These are phyloP conservation scores for Ogataea populi-albae DNA, from an alignment of 805 yeast species.

Conservation along the genomic window DNA sequence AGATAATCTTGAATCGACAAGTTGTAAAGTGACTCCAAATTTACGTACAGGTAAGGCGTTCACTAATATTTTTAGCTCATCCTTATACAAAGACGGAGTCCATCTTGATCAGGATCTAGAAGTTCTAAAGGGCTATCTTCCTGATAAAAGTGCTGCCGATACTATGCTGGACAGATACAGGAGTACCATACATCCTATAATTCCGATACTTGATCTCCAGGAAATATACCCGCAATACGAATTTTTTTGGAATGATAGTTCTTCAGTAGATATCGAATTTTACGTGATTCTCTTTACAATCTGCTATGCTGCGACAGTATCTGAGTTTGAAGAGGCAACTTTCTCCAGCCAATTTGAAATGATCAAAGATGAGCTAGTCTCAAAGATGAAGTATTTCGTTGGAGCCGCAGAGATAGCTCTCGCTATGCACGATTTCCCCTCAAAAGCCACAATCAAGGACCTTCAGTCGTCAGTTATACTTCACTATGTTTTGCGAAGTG, in stretches of 20 bases:
- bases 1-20: constrained; percentile 1
- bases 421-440: constrained; percentile 50
- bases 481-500: constrained; percentile 49
- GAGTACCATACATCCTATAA: constrained; percentile 52
- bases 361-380: constrained; percentile 28
- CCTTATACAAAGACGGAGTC: constrained; percentile 10
- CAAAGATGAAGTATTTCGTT: constrained; percentile 48
- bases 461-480: constrained; percentile 38
- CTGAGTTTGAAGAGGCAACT: constrained; percentile 57
- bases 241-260: constrained; percentile 42
- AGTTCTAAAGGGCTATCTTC: constrained; percentile 40
- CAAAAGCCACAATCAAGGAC: constrained; percentile 41
- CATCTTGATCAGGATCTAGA: constrained; percentile 25
- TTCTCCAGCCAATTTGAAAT: constrained; percentile 31
- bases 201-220: constrained; percentile 48
- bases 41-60: constrained; percentile 22
- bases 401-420: constrained; percentile 47
- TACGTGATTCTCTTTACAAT: constrained; percentile 51
- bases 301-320: constrained; percentile 55
- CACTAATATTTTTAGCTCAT: constrained; percentile 27
- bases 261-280: constrained; percentile 40
- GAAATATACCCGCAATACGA: constrained; percentile 47
- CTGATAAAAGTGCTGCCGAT: constrained; percentile 43
- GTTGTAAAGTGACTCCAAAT: constrained; percentile 12
- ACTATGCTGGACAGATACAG: constrained; percentile 47